Percentiles rank a stretch among this genome's conserved stretches.
Evolutionary conservation across 768 basidiomycete species (phyloP).

Genomic region (Lanmaoa rubissima): DNA sequence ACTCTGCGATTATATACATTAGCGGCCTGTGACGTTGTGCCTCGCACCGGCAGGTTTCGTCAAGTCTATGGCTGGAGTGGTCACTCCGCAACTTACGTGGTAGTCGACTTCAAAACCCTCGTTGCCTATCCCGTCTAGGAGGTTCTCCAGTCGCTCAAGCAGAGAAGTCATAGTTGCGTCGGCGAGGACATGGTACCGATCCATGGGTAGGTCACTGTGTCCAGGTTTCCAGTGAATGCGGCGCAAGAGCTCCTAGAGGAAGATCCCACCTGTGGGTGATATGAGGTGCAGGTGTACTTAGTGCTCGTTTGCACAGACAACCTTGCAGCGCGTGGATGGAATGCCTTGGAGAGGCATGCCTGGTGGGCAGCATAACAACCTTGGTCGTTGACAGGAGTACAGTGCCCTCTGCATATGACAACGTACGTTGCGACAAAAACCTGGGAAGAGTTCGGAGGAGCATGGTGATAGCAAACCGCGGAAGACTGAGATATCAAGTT

Average conservation of each 20-base stretch:
- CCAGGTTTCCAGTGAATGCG: neutral
- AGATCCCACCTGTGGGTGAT: slow-evolving; percentile 49
- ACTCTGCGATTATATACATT: slow-evolving; percentile 47
- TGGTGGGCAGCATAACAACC: neutral
- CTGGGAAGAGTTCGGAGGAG: slow-evolving; percentile 19
- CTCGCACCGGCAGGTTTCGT: neutral
- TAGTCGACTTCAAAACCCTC: slow-evolving; percentile 83
- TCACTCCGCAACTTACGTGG: slow-evolving; percentile 51
- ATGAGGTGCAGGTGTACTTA: slow-evolving; percentile 57
- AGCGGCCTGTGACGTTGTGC: neutral
- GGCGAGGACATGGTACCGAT: slow-evolving; percentile 67
- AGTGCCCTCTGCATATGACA: neutral
- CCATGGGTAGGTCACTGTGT: slow-evolving; percentile 52
- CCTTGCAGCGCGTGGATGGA: neutral
- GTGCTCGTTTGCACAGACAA: slow-evolving; percentile 19
- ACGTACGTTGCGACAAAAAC: slow-evolving; percentile 6
- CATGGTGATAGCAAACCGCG: slow-evolving; percentile 10
- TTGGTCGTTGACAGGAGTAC: slow-evolving; percentile 7
- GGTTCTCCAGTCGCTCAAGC: slow-evolving; percentile 68
- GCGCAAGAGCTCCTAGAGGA: neutral
- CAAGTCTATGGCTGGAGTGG: neutral
- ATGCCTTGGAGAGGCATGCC: neutral
- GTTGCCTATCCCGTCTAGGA: slow-evolving; percentile 60
- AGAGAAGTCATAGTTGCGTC: slow-evolving; percentile 77
- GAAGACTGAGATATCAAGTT: neutral